Conservation (phyloP, 73 alveolate genomes). For the Durusdinium trenchii region DNA sequence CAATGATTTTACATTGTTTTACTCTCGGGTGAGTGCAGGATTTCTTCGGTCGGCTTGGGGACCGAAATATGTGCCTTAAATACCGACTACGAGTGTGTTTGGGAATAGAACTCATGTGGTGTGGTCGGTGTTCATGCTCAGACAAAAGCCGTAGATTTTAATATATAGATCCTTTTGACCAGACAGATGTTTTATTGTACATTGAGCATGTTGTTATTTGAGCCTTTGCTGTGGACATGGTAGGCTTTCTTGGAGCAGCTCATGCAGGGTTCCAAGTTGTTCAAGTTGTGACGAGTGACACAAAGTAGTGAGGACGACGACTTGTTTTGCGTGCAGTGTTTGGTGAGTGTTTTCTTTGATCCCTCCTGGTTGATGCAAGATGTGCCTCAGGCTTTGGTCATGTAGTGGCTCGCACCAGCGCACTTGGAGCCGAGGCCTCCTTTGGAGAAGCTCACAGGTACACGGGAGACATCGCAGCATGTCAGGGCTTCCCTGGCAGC, state of each 20-base stretch:
- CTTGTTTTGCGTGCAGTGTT: background rate
- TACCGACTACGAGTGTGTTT: no score
- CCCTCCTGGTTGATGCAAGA: background rate
- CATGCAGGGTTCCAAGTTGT: slow-evolving; percentile 21
- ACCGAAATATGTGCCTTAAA: no score
- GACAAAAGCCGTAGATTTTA: no score
- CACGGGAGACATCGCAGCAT: slow-evolving; percentile 84
- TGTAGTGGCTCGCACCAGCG: background rate
- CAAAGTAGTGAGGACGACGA: background rate
- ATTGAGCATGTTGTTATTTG: background rate
- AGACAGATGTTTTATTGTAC: no score
- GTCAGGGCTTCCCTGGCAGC: slow-evolving; percentile 85
- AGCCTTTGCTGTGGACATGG: background rate
- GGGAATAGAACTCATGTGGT: no score
- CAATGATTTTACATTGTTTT: background rate
- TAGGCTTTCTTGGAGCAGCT: slow-evolving; percentile 71
- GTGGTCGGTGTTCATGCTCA: no score
- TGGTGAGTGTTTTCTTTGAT: background rate
- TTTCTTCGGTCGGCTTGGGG: no score
- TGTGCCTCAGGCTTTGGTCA: background rate
- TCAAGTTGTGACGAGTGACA: background rate
- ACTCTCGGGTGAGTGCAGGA: background rate
- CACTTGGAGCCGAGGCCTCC: slow-evolving; percentile 11
- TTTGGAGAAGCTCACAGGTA: slow-evolving; percentile 80
- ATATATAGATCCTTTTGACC: no score